Evolutionary conservation across 768 basidiomycete species (phyloP), one percentile per base, ranked within the genome.

Genomic region (Podaxis pistillaris): DNA sequence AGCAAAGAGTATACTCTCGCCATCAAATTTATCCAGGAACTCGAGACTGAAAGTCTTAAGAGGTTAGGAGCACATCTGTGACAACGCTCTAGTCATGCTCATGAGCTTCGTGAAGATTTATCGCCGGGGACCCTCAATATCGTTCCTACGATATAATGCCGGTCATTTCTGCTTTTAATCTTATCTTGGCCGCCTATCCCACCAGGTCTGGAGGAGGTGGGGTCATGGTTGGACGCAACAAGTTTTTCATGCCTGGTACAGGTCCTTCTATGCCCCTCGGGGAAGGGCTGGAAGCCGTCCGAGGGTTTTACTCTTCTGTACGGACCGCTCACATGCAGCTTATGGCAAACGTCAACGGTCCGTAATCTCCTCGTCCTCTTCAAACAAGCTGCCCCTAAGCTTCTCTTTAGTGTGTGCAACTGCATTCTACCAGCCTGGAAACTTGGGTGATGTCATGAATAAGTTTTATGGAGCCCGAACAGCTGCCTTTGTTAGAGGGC

Each of bases 341-440:
- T 28, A 83, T 86, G 83, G 84, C 86, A 11, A 88, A 88, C 63
- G 83, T 84, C 49, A 86, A 87, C 67, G 81, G 73, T 90, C 75
- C 64, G 83, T 81, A 37, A 4, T 50, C 79, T 80, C 72, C 4
- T 11, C 58, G 33, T 56, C 6, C 52, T 41, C 46, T 19, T 60
- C 53, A 28, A 46, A 19, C 5, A 46, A 2, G 8, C 33, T 24
- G 49, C 47, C 9, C 19, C 6, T 28, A 24, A 50, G 19, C 6
- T 28, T 24, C 52, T 56, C 8, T 28, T n/a, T 58, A 84, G 81
- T 82, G 12, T 85, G 83, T 66, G 85, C 83, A 8, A 86, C 84
- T 11, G 85, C 85, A 1, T 87, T 87, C 64, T 86, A 86, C 65
- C 80, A 75, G 3, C 79, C 83, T 0, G 85, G 86, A 1, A 91